Percentiles rank a stretch among this genome's conserved stretches.
phyloP scores from a whole-genome alignment of 768 basidiomycete genomes.

The Tulasnella sp. region DNA sequence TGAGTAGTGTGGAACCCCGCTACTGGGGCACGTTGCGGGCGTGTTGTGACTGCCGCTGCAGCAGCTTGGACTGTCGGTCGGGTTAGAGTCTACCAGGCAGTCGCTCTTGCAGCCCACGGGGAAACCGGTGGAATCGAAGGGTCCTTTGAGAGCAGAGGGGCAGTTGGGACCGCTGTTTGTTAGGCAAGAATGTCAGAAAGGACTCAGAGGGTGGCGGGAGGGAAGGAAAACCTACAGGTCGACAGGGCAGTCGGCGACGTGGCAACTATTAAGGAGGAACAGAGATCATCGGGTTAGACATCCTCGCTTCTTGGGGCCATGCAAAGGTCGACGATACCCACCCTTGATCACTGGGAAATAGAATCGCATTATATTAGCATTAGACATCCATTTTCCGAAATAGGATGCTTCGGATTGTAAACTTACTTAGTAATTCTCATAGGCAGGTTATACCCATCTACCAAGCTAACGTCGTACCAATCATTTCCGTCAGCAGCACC shows the following conservation, averaged over 20 bases:
- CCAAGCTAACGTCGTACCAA: conserved; percentile 30
- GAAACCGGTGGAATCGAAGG: conserved; percentile 27
- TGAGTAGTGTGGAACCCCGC: conserved; percentile 30
- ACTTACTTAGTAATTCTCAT: conserved; percentile 29
- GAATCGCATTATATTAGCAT: too few relatives aligned
- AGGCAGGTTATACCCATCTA: conserved; percentile 33
- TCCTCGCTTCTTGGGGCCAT: too few relatives aligned
- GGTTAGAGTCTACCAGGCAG: conserved; percentile 29
- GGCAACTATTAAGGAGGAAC: neutral
- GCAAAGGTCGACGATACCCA: neutral
- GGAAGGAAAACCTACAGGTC: neutral
- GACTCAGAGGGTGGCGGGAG: neutral
- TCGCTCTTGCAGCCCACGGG: conserved; percentile 30
- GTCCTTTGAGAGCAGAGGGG: conserved; percentile 21
- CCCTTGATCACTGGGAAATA: too few relatives aligned
- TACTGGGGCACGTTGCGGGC: conserved; percentile 34
- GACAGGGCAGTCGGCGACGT: conserved; percentile 30
- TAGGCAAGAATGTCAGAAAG: neutral
- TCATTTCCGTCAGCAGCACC: conserved; percentile 14
- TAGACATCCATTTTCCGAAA: too few relatives aligned
- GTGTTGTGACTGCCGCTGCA: conserved; percentile 29
- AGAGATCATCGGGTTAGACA: neutral
- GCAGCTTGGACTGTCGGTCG: conserved; percentile 24
- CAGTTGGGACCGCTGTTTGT: conserved; percentile 16
- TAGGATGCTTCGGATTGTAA: neutral